Conservation (phyloP, 2,329 filamentous ascomycete species). For the Mycosphaerelloides madeirae region DNA sequence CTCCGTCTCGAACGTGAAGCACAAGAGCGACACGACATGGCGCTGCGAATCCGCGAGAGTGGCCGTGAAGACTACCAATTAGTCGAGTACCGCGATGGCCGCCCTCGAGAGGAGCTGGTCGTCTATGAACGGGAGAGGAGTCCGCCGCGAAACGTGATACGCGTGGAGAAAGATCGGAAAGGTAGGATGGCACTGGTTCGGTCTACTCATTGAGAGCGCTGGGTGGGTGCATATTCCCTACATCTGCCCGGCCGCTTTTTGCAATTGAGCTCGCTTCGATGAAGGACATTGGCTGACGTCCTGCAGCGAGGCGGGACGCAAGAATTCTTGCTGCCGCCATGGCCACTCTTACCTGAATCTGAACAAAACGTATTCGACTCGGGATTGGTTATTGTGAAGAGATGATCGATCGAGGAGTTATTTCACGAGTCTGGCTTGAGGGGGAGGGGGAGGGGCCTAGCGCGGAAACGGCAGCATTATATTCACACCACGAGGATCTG, state of each 20-base stretch:
- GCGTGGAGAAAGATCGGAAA: constrained; percentile 86
- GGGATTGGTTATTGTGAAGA: too few species aligned
- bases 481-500: too few species aligned
- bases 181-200: constrained; percentile 89
- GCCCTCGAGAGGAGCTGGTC: constrained; percentile 57
- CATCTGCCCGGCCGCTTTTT: neutral
- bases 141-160: constrained; percentile 52
- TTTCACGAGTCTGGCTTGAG: too few species aligned
- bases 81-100: constrained; percentile 45
- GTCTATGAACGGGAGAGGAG: constrained; percentile 39
- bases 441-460: too few species aligned
- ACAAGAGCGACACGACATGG: constrained; percentile 37
- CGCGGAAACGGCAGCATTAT: too few species aligned
- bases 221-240: constrained; percentile 4
- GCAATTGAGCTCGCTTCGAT: neutral
- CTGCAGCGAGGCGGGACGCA: constrained; percentile 39
- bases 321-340: constrained; percentile 43
- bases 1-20: constrained; percentile 55
- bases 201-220: constrained; percentile 56
- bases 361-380: too few species aligned
- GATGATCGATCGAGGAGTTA: too few species aligned
- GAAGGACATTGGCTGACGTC: constrained; percentile 13
- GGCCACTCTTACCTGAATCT: constrained; percentile 36
- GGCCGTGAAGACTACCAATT: constrained; percentile 47
- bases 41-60: constrained; percentile 40